Evolutionary conservation across 371 early-diverging fungal species (phyloP), one percentile per base, ranked within the genome.

Genomic region (Apophysomyces ossiformis): DNA sequence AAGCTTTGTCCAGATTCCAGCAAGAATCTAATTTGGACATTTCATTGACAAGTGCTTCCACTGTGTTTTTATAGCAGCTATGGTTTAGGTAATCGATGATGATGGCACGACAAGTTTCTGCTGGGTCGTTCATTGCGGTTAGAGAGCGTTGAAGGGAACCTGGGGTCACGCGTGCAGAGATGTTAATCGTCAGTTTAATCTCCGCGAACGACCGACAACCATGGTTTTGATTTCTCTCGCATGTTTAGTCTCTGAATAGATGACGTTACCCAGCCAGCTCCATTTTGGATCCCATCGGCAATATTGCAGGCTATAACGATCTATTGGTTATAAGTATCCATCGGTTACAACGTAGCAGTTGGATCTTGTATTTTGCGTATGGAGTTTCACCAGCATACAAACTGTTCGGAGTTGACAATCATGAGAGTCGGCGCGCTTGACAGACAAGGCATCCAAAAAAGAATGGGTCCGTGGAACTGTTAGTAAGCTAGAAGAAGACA

Each of bases 11-110:
- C 35, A 50, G 16, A 21, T 50, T 50, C 54, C 36, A 37, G 65
- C 66, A 73, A n/a, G 66, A 21, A 18, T 70, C 64, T n/a, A 74
- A 61, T 69, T 71, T 73, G 21, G 58, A 71, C 16, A 73, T 76
- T 45, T 88, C 87, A 60, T 72, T 77, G 56, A 85, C 61, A 58
- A 88, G 78, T 7, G 87, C 86, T 60, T 81, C 85, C 21, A 87
- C 88, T 2, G 88, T 87, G 63, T 88, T 84, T 32, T 84, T 84
- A 69, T 81, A 88, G 67, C 87, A 87, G 50, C 83, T 79, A 69
- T 88, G 86, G 16, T 87, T 63, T 9, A 88, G 74, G 47, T 88
- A 88, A 59, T 88, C 81, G 38, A 74, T 69, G 8, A 80, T 64
- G 43, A 79, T 63, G 21, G 71, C 61, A 54, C 73, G 69, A 54